phyloP scores from a whole-genome alignment of 768 basidiomycete genomes.

The Boletus subparvulus region DNA sequence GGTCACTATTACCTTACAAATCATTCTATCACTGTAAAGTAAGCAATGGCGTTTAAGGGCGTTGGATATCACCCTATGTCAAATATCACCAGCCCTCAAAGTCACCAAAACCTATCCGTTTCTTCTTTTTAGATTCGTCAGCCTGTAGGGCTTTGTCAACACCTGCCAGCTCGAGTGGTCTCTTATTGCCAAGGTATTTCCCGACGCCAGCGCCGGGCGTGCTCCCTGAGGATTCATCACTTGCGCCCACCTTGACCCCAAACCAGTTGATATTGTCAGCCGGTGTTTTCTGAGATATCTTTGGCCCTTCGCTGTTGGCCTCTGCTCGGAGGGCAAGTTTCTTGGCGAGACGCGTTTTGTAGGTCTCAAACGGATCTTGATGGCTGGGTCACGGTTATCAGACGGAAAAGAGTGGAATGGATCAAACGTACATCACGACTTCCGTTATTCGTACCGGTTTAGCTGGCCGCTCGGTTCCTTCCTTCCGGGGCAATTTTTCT shows the following conservation, averaged over 20 bases:
- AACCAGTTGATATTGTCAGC: constrained; percentile 85
- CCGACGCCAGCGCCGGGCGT: constrained; percentile 56
- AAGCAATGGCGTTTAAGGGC: not conserved
- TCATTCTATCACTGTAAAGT: constrained; percentile 11
- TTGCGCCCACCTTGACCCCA: constrained; percentile 73
- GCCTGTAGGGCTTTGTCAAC: constrained; percentile 6
- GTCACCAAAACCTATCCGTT: constrained; percentile 86
- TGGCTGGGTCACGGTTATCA: constrained; percentile 48
- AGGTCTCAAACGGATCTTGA: constrained; percentile 94
- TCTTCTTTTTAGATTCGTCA: constrained; percentile 73
- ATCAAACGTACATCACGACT: constrained; percentile 70
- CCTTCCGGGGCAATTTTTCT: constrained; percentile 77
- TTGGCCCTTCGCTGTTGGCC: constrained; percentile 31
- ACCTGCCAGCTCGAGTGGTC: constrained; percentile 36
- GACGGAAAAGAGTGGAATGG: not conserved
- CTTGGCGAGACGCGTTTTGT: constrained; percentile 79
- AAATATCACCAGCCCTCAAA: constrained; percentile 73
- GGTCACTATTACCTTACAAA: constrained; percentile 7
- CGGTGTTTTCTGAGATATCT: constrained; percentile 49
- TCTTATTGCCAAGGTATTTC: constrained; percentile 69
- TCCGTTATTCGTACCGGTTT: constrained; percentile 86
- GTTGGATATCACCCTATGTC: not conserved
- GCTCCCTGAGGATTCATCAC: constrained; percentile 34
- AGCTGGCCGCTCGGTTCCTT: constrained; percentile 82
- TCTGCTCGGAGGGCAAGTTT: constrained; percentile 54